Evolutionary conservation across 139 green algal genomes (phyloP), one percentile per base, ranked within the genome.

Genomic region (Chlamydomonas sphaeroides): DNA sequence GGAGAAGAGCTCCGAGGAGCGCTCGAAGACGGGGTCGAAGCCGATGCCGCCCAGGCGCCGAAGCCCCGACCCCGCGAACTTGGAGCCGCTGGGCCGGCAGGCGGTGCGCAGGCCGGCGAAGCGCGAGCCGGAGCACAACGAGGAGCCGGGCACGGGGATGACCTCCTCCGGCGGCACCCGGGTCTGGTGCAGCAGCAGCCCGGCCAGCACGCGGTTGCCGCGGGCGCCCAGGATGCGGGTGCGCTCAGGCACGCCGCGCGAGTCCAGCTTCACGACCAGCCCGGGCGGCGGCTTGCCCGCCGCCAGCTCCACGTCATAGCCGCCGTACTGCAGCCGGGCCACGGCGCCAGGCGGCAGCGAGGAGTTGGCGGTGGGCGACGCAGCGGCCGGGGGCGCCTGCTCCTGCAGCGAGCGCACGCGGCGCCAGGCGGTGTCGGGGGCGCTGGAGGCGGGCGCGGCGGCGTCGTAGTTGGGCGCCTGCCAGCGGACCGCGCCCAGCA

Each of bases 121-220:
- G 20, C 51, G 14, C 35, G 30, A 45, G 25, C 1, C 8, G n/a
- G n/a, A n/a, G 80, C 80, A 86, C 7, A 26, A n/a, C 0, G 49
- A 45, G 1, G 57, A 68, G 61, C 17, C 41, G 32, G 4, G 26
- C 5, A 32, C 28, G 56, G 65, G 14, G 32, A 72, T 42, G 56
- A 80, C 53, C 56, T 66, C 32, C 3, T 36, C 41, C 42, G 86
- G n/a, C 35, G 26, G 53, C 28, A 32, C 30, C 2, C 85, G 85
- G 30, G 32, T 61, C 72, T 89, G 85, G 28, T 89, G 85, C 79
- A 89, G 78, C 39, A 86, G 32, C 45, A 89, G 65, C 2, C 85
- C 85, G 4, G 59, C 85, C 35, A 89, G 45, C 14, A 89, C 78
- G 65, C 56, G n/a, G 78, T 84, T 84, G 67, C 66, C 39, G 21